A percentile compares a stretch with the other conserved stretches of the same genome.
phyloP scores from a whole-genome alignment of 192 early-diverging fungal genomes.

The Backusella tarrabulga region DNA sequence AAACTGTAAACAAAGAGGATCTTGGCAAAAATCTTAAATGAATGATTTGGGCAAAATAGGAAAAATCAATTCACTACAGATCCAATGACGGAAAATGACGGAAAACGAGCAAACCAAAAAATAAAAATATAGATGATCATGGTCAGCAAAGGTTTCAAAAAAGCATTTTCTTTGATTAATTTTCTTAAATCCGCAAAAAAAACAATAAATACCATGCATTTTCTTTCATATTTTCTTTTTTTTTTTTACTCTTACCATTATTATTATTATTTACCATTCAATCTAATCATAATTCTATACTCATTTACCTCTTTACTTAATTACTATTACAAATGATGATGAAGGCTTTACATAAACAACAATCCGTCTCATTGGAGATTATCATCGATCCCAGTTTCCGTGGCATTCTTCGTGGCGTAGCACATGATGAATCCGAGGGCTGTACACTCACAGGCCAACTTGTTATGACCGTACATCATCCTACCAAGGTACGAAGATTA shows the following conservation, averaged over 20 bases:
- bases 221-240: background rate
- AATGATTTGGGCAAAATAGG: background rate
- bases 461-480: constrained; percentile 1
- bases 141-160: background rate
- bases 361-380: background rate
- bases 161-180: background rate
- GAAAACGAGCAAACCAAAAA: background rate
- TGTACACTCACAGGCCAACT: constrained; percentile 16
- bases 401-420: constrained; percentile 19
- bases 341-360: background rate
- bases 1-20: background rate
- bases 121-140: background rate
- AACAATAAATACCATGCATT: background rate
- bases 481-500: constrained; percentile 19
- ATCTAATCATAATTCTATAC: background rate
- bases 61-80: background rate
- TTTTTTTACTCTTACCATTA: background rate
- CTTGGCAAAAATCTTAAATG: background rate
- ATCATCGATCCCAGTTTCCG: background rate
- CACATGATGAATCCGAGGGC: constrained; percentile 32
- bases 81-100: background rate
- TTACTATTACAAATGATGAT: background rate
- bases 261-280: background rate
- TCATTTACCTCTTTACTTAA: background rate
- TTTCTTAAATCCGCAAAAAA: background rate